Evolutionary conservation across 352 stramenopile species (phyloP).

Genomic region (Globisporangium nodosum): DNA sequence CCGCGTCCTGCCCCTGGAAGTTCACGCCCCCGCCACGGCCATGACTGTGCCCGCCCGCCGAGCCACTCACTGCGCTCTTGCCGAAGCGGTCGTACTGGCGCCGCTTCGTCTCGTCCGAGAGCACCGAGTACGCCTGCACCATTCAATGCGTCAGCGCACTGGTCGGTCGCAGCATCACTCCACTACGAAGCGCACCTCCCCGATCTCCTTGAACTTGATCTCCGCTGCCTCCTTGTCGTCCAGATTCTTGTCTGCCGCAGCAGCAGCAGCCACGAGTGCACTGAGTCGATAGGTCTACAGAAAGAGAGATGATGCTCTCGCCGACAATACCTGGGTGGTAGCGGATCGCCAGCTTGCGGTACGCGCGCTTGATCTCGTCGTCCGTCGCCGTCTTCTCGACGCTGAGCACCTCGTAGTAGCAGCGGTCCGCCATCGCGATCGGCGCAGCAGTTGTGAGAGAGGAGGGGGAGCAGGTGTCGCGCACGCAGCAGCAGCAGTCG

Average conservation of each 20-base stretch:
- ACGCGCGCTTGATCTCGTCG: conserved; percentile 81
- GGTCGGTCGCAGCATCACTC: too few relatives aligned
- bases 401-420: conserved; percentile 70
- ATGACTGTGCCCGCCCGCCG: conserved; percentile 19
- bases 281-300: not conserved
- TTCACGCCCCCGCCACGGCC: conserved; percentile 34
- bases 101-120: conserved; percentile 86
- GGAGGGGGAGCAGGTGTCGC: too few relatives aligned
- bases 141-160: not conserved
- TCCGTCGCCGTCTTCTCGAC: conserved; percentile 66
- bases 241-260: conserved; percentile 76
- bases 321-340: conserved; percentile 61
- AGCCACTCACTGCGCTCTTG: conserved; percentile 57
- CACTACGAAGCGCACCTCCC: conserved; percentile 36
- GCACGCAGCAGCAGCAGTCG: too few relatives aligned
- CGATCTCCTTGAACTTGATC: conserved; percentile 88
- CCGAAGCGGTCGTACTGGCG: conserved; percentile 91
- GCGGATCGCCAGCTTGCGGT: conserved; percentile 84
- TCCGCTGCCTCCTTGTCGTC: conserved; percentile 85
- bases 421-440: conserved; percentile 37
- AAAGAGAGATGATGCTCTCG: conserved; percentile 8
- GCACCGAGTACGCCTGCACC: conserved; percentile 82
- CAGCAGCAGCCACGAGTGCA: conserved; percentile 14
- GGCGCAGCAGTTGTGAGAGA: not conserved
- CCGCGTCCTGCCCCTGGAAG: conserved; percentile 70